A percentile compares a stretch with the other conserved stretches of the same genome.
phyloP scores from a whole-genome alignment of 108 stramenopile genomes.

The Skeletonema tropicum region DNA sequence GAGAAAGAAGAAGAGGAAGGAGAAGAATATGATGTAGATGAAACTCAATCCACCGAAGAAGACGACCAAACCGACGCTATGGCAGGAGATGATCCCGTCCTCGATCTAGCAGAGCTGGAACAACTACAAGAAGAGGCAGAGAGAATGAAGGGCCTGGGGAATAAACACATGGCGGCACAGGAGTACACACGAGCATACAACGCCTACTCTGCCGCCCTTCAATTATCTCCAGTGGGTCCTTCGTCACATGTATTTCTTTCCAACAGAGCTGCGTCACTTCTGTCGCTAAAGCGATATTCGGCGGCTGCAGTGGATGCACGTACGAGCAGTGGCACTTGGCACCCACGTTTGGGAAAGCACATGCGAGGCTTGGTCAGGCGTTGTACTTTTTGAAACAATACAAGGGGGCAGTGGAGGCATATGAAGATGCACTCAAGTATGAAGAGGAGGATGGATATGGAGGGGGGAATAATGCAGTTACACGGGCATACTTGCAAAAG shows the following conservation, averaged over 20 bases:
- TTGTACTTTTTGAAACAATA: slow-evolving; percentile 88
- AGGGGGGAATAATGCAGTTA: slow-evolving; percentile 57
- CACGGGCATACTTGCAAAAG: slow-evolving; percentile 83
- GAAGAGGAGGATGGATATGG: slow-evolving; percentile 58
- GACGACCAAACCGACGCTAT: not conserved
- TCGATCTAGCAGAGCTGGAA: slow-evolving; percentile 82
- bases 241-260: slow-evolving; percentile 89
- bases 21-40: not conserved
- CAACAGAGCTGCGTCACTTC: slow-evolving; percentile 85
- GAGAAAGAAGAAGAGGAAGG: not conserved
- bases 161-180: slow-evolving; percentile 91
- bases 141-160: slow-evolving; percentile 87
- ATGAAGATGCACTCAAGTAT: slow-evolving; percentile 82
- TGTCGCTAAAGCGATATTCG: slow-evolving; percentile 81
- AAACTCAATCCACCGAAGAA: not conserved
- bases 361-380: slow-evolving; percentile 87
- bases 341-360: slow-evolving; percentile 94
- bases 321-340: slow-evolving; percentile 86
- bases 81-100: slow-evolving; percentile 69
- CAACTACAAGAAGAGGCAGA: slow-evolving; percentile 86
- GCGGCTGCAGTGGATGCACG: slow-evolving; percentile 85
- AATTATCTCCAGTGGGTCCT: slow-evolving; percentile 85
- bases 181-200: slow-evolving; percentile 89
- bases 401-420: slow-evolving; percentile 82
- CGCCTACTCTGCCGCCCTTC: slow-evolving; percentile 87